Evolutionary conservation across 2,329 filamentous ascomycete genomes (phyloP).

Genomic region (Gliomastix tumulicola): DNA sequence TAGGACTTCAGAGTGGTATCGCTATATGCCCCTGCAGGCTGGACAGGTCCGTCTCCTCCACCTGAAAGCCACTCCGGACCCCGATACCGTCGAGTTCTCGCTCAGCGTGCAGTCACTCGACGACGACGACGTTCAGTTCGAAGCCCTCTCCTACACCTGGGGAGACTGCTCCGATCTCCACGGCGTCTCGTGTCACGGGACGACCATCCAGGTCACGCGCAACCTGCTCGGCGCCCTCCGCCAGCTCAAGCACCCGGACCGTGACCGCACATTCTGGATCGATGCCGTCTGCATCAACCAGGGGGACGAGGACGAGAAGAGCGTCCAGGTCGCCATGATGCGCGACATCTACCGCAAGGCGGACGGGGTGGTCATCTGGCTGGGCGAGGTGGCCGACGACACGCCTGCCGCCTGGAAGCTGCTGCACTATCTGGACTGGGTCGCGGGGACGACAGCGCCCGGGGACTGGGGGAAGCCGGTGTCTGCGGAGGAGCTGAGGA

Average conservation of each 20-base stretch:
- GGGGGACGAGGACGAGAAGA: conserved; percentile 8
- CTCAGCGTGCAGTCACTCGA: too few relatives aligned
- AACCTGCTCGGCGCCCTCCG: conserved; percentile 9
- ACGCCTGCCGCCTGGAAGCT: conserved; percentile 6
- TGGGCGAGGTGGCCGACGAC: conserved; percentile 7
- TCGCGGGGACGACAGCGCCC: conserved; percentile 6
- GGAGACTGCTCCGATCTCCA: conserved; percentile 4
- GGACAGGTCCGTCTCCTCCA: too few relatives aligned
- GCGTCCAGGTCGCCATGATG: conserved; percentile 13
- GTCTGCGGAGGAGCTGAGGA: conserved; percentile 6
- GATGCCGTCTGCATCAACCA: too few relatives aligned
- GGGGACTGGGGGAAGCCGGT: conserved; percentile 8
- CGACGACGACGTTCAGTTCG: too few relatives aligned
- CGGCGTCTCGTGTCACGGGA: conserved; percentile 6
- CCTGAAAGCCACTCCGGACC: too few relatives aligned
- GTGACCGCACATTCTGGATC: conserved; percentile 11
- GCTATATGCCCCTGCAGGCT: too few relatives aligned
- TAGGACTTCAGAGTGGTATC: too few relatives aligned
- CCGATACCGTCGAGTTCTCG: too few relatives aligned
- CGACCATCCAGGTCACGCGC: conserved; percentile 7
- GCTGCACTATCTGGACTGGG: conserved; percentile 3
- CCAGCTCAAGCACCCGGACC: conserved; percentile 6
- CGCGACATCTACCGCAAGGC: conserved; percentile 10
- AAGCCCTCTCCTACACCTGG: conserved; percentile 18
- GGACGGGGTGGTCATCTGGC: conserved; percentile 11